These are phyloP conservation scores for Globisporangium lucens DNA, from an alignment of 352 stramenopile genomes.

Conservation along the genomic window DNA sequence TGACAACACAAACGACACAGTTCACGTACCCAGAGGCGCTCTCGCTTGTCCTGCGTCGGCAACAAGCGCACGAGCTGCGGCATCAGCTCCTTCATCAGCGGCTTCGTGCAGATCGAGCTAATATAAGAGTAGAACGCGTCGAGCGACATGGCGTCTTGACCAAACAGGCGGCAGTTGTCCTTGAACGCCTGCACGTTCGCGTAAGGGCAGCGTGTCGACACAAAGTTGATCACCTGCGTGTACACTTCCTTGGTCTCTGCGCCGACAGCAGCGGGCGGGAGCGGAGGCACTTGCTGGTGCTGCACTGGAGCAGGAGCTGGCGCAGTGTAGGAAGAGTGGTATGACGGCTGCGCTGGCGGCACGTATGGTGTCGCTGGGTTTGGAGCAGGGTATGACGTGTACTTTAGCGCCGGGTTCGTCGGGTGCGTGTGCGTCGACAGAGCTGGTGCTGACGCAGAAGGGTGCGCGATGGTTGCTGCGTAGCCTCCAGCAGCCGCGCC, in stretches of 20 bases:
- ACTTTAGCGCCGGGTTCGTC: slow-evolving; percentile 49
- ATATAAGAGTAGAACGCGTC: slow-evolving; percentile 82
- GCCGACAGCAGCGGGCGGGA: slow-evolving; percentile 51
- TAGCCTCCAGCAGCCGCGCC: slow-evolving; percentile 12
- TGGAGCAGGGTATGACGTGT: slow-evolving; percentile 59
- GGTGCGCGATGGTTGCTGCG: slow-evolving; percentile 8
- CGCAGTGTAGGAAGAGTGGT: slow-evolving; percentile 40
- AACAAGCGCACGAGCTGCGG: slow-evolving; percentile 78
- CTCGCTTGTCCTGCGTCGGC: slow-evolving; percentile 81
- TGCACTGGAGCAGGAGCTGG: slow-evolving; percentile 28
- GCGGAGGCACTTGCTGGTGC: slow-evolving; percentile 38
- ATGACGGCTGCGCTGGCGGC: slow-evolving; percentile 35
- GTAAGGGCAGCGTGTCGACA: slow-evolving; percentile 74
- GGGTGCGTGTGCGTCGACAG: slow-evolving; percentile 47
- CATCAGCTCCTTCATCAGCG: slow-evolving; percentile 73
- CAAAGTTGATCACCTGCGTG: slow-evolving; percentile 74
- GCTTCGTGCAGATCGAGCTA: slow-evolving; percentile 73
- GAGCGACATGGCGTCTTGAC: slow-evolving; percentile 82
- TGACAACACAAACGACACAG: neutral
- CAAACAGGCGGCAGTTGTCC: slow-evolving; percentile 87
- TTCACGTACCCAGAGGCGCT: slow-evolving; percentile 71
- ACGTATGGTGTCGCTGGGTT: slow-evolving; percentile 33
- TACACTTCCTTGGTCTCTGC: slow-evolving; percentile 84
- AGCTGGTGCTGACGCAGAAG: slow-evolving; percentile 17
- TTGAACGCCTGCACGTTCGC: slow-evolving; percentile 84